Conservation (phyloP, 1,284 basidiomycete genomes). For the Polyporus tsugae region DNA sequence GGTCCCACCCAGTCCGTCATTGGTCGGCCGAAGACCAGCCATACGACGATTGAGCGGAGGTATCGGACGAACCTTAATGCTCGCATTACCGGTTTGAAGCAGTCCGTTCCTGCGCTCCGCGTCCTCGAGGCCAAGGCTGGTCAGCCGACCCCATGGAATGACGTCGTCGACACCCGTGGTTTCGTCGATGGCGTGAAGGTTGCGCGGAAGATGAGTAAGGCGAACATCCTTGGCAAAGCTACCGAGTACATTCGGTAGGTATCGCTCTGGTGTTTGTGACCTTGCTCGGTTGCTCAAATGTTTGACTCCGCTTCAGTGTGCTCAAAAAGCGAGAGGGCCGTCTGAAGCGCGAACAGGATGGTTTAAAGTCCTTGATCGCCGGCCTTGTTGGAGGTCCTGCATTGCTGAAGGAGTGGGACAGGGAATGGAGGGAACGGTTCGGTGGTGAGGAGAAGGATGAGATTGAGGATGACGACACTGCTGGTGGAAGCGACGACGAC, state of each 20-base stretch:
- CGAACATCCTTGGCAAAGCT: constrained; percentile 83
- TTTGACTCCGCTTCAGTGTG: constrained; percentile 51
- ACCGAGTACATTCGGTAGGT: constrained; percentile 78
- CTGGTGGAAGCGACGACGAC: constrained; percentile 55
- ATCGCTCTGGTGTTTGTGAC: constrained; percentile 1
- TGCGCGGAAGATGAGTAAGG: constrained; percentile 85
- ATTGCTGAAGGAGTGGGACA: constrained; percentile 76
- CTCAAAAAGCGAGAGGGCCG: constrained; percentile 77
- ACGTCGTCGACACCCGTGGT: constrained; percentile 76
- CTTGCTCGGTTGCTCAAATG: background rate
- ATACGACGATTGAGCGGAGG: constrained; percentile 91
- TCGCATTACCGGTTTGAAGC: constrained; percentile 83
- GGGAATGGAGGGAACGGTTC: constrained; percentile 73
- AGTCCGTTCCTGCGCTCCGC: constrained; percentile 84
- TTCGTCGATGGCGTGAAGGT: constrained; percentile 86
- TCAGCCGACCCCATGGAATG: constrained; percentile 47
- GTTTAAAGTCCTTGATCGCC: constrained; percentile 68
- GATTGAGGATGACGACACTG: constrained; percentile 52
- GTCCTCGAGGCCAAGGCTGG: constrained; percentile 58
- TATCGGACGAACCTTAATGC: constrained; percentile 93
- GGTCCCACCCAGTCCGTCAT: constrained; percentile 39
- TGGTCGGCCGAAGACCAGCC: constrained; percentile 82
- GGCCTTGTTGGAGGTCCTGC: constrained; percentile 78
- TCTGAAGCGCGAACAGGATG: constrained; percentile 75
- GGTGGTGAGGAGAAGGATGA: constrained; percentile 82